Evolutionary conservation across 768 basidiomycete genomes (phyloP).

Genomic region (Podaxis sp.): DNA sequence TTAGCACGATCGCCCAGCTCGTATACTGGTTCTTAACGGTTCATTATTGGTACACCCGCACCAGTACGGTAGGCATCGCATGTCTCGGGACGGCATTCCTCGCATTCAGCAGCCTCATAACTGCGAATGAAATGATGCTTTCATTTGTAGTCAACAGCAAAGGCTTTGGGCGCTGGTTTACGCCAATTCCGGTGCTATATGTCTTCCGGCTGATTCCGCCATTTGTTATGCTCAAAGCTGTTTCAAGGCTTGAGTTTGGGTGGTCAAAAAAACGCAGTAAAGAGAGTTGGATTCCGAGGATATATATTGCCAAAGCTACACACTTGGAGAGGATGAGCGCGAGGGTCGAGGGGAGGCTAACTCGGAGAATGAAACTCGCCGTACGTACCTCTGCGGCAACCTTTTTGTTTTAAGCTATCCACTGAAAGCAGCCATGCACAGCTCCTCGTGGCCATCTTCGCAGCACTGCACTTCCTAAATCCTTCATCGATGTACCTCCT

Average conservation of each 20-base stretch:
- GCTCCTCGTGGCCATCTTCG: constrained; percentile 9
- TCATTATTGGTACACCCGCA: constrained; percentile 35
- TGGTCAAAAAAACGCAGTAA: constrained; percentile 11
- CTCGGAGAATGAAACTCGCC: neutral
- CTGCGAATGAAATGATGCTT: neutral
- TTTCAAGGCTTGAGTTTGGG: constrained; percentile 23
- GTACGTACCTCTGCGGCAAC: neutral
- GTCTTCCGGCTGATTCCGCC: constrained; percentile 14
- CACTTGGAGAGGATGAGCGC: constrained; percentile 32
- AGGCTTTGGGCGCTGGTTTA: neutral
- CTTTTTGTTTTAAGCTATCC: neutral
- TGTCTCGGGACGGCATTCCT: constrained; percentile 23
- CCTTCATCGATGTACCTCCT: constrained; percentile 8
- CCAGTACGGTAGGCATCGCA: constrained; percentile 33
- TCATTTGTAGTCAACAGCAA: neutral
- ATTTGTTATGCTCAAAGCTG: constrained; percentile 27
- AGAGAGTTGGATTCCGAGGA: constrained; percentile 20
- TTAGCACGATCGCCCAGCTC: constrained; percentile 18
- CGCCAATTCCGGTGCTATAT: neutral
- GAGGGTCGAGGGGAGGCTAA: constrained; percentile 19
- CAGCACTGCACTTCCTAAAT: neutral
- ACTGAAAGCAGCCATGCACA: neutral
- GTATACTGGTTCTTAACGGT: constrained; percentile 19
- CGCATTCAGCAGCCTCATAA: constrained; percentile 16
- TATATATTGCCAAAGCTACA: constrained; percentile 22